A percentile compares a stretch with the other conserved stretches of the same genome.
These are phyloP conservation scores for Saxophila tyrrhenica DNA, from an alignment of 495 filamentous ascomycete species.

Conservation along the genomic window DNA sequence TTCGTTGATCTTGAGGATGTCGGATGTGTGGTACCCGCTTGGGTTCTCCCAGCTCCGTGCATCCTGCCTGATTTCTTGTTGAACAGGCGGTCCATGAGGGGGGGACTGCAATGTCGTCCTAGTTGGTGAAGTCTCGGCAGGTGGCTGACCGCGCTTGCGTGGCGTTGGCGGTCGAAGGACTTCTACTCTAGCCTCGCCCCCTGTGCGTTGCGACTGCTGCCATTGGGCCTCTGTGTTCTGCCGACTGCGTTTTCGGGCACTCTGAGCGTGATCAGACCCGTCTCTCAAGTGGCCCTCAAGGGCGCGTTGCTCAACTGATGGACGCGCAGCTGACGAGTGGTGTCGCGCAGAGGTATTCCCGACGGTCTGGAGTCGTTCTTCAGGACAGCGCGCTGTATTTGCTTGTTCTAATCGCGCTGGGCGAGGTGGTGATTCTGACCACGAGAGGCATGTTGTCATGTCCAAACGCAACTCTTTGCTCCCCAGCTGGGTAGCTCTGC, in stretches of 20 bases:
- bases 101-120: neutral
- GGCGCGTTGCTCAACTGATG: too few species aligned
- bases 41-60: too few species aligned
- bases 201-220: neutral
- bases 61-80: too few species aligned
- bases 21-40: neutral
- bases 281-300: too few species aligned
- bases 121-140: neutral
- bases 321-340: too few species aligned
- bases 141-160: neutral
- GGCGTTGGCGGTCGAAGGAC: neutral
- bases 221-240: neutral
- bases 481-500: conserved; percentile 17
- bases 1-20: neutral
- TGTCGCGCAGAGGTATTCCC: too few species aligned
- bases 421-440: conserved; percentile 24
- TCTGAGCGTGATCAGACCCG: too few species aligned
- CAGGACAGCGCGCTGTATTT: neutral
- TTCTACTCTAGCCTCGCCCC: neutral
- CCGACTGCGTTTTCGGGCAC: neutral
- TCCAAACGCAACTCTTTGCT: conserved; percentile 11
- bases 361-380: too few species aligned
- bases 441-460: conserved; percentile 20
- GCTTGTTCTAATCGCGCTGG: neutral
- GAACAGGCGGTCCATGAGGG: neutral